Conservation (phyloP, 2,329 filamentous ascomycete genomes). For the Xylariaceae sp. region DNA sequence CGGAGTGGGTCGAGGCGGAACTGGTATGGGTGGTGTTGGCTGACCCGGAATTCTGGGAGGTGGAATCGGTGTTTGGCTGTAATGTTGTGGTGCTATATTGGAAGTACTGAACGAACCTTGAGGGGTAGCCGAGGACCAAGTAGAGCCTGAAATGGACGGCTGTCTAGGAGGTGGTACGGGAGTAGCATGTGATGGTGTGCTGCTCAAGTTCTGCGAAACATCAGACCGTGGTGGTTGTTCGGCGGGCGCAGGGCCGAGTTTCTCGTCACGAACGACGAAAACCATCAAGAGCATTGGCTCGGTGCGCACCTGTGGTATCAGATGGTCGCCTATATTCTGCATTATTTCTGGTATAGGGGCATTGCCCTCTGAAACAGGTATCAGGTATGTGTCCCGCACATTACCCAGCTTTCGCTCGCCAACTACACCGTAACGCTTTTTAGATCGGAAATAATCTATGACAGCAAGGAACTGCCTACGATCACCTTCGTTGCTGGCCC, state of each 20-base stretch:
- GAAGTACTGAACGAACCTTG: constrained; percentile 33
- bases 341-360: constrained; percentile 77
- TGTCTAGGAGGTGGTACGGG: constrained; percentile 38
- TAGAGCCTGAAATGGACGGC: constrained; percentile 45
- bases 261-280: constrained; percentile 71
- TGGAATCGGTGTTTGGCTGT: constrained; percentile 33
- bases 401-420: constrained; percentile 68
- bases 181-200: constrained; percentile 26
- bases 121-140: constrained; percentile 50
- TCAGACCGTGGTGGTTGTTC: constrained; percentile 26
- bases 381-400: constrained; percentile 85
- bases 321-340: constrained; percentile 79
- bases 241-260: constrained; percentile 29
- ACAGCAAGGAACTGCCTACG: constrained; percentile 64
- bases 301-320: constrained; percentile 63
- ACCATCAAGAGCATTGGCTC: constrained; percentile 78
- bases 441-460: constrained; percentile 80
- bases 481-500: constrained; percentile 53
- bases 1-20: constrained; percentile 14
- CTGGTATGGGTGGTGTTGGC: constrained; percentile 20
- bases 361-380: constrained; percentile 72
- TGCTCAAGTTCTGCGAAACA: constrained; percentile 26
- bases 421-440: constrained; percentile 82
- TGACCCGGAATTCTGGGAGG: constrained; percentile 32
- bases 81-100: constrained; percentile 24